phyloP scores from a whole-genome alignment of 306 rosid species.

The Pyrus communis region DNA sequence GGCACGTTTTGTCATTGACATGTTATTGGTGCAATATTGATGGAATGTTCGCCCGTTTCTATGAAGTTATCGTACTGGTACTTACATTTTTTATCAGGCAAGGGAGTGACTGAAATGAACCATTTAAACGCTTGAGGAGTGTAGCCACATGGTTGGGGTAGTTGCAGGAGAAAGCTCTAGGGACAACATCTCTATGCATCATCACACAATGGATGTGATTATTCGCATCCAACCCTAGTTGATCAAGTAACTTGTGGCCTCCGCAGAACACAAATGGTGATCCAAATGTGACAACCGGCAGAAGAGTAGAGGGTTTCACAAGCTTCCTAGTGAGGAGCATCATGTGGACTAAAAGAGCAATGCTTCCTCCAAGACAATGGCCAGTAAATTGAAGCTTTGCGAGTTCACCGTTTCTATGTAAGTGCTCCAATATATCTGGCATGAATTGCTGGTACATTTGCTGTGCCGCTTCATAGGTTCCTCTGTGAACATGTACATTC shows the following conservation, averaged over 20 bases:
- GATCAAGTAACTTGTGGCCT: constrained; percentile 50
- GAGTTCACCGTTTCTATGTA: constrained; percentile 48
- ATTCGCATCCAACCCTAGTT: constrained; percentile 47
- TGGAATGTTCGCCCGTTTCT: no score
- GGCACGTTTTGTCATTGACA: no score
- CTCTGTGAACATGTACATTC: constrained; percentile 77
- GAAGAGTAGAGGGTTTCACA: constrained; percentile 48
- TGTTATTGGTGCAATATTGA: no score
- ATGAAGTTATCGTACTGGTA: not conserved
- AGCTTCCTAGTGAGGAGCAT: constrained; percentile 59
- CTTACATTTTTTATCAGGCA: constrained; percentile 60
- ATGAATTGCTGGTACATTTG: constrained; percentile 64
- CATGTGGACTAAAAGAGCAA: constrained; percentile 70
- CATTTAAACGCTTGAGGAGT: constrained; percentile 50
- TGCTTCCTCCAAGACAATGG: constrained; percentile 90
- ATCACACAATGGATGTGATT: constrained; percentile 50
- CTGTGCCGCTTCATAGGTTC: constrained; percentile 88
- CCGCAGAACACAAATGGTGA: constrained; percentile 86
- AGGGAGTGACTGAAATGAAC: constrained; percentile 64
- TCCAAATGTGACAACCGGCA: constrained; percentile 73
- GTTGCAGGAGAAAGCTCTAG: constrained; percentile 86
- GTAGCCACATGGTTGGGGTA: constrained; percentile 61
- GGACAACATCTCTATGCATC: constrained; percentile 91
- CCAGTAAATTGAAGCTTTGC: constrained; percentile 86
- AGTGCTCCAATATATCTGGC: constrained; percentile 68